Evolutionary conservation across 2,329 filamentous ascomycete species (phyloP).

Genomic region (Claviceps maximensis): DNA sequence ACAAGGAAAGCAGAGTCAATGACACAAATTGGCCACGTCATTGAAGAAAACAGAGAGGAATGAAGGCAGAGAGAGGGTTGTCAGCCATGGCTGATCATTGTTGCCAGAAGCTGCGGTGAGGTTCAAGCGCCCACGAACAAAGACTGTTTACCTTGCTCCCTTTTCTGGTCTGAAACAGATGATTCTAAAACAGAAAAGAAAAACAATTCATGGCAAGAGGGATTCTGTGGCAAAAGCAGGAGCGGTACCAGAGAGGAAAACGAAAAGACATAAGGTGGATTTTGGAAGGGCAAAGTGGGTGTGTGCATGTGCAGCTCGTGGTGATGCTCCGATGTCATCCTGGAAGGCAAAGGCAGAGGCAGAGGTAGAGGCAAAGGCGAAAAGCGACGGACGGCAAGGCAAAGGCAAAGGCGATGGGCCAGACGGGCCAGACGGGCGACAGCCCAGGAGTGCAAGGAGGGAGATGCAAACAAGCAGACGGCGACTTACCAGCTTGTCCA

Average conservation of each 20-base stretch:
- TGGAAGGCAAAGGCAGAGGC: not conserved
- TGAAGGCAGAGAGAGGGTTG: not conserved
- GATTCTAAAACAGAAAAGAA: not conserved
- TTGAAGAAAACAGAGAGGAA: not conserved
- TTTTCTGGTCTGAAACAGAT: no score
- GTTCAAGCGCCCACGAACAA: not conserved
- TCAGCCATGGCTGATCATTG: not conserved
- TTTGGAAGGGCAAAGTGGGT: slow-evolving; percentile 3
- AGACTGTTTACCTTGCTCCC: not conserved
- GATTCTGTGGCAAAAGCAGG: not conserved
- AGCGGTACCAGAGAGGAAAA: not conserved
- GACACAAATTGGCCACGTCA: not conserved
- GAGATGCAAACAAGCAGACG: not conserved
- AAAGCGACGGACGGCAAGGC: not conserved
- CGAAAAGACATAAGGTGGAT: not conserved
- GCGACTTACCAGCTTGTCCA: slow-evolving; percentile 46
- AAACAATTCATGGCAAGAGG: not conserved
- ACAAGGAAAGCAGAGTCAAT: not conserved
- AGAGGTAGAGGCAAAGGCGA: not conserved
- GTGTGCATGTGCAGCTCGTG: slow-evolving; percentile 3
- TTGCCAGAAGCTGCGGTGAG: not conserved
- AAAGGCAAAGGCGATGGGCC: not conserved
- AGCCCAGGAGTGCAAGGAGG: slow-evolving; percentile 5
- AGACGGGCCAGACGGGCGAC: not conserved
- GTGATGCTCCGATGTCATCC: slow-evolving; percentile 4